phyloP scores from a whole-genome alignment of 768 basidiomycete species.

The Suillus occidentalis region DNA sequence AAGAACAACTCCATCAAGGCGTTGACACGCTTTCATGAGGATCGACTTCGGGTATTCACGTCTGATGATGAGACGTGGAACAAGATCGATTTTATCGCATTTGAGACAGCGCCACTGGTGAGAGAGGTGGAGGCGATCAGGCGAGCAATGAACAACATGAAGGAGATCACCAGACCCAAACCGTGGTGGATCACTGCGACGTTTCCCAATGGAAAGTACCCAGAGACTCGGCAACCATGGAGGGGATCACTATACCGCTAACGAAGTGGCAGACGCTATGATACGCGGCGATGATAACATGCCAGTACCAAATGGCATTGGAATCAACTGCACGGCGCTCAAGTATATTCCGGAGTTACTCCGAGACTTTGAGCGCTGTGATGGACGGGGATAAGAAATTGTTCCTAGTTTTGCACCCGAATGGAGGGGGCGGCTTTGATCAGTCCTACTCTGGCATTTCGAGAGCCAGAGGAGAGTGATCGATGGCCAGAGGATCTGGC shows the following conservation, averaged over 20 bases:
- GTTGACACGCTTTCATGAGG: constrained; percentile 61
- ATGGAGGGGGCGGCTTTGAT: constrained; percentile 62
- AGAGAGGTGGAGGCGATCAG: constrained; percentile 68
- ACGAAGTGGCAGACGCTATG: constrained; percentile 46
- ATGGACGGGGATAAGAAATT: constrained; percentile 29
- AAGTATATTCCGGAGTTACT: constrained; percentile 43
- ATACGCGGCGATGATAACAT: constrained; percentile 26
- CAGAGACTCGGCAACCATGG: constrained; percentile 37
- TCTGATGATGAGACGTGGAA: constrained; percentile 51
- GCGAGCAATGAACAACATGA: constrained; percentile 35
- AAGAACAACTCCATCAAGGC: constrained; percentile 44
- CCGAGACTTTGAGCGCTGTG: constrained; percentile 34
- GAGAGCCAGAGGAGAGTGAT: constrained; percentile 4
- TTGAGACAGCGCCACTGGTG: constrained; percentile 75
- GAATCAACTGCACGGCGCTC: constrained; percentile 71
- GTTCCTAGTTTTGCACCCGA: constrained; percentile 71
- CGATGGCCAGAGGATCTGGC: constrained; percentile 39
- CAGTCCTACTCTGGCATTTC: constrained; percentile 46
- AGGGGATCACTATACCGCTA: constrained; percentile 28
- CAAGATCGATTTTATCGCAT: constrained; percentile 61
- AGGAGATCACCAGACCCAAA: constrained; percentile 34
- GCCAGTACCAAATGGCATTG: constrained; percentile 53
- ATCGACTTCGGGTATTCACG: constrained; percentile 56
- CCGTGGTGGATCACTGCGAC: constrained; percentile 78
- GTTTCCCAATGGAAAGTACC: constrained; percentile 50